phyloP scores from a whole-genome alignment of 805 yeast genomes.

The Starmerella floricola region DNA sequence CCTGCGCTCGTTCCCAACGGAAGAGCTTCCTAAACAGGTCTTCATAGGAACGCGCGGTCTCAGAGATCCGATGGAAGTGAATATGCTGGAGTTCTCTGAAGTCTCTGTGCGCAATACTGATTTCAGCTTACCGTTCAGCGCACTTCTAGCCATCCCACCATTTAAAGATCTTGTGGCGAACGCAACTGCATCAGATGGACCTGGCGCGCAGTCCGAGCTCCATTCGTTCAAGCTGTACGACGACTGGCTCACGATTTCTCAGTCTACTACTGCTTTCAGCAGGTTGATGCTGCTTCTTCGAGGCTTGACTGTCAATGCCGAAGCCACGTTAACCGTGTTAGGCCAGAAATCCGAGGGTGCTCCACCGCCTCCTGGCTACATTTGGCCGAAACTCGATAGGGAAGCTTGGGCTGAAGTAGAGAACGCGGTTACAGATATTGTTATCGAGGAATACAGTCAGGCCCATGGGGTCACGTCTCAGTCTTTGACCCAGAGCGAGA shows the following conservation, averaged over 20 bases:
- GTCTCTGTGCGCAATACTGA: slow-evolving; percentile 83
- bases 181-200: slow-evolving; percentile 81
- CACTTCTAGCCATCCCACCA: slow-evolving; percentile 72
- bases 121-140: slow-evolving; percentile 75
- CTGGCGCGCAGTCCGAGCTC: slow-evolving; percentile 38
- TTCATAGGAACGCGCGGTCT: slow-evolving; percentile 84
- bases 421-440: slow-evolving; percentile 73
- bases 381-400: slow-evolving; percentile 84
- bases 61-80: slow-evolving; percentile 89
- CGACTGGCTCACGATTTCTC: slow-evolving; percentile 77
- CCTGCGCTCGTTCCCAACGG: slow-evolving; percentile 75
- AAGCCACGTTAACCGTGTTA: slow-evolving; percentile 40
- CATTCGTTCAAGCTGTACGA: slow-evolving; percentile 66
- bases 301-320: slow-evolving; percentile 66
- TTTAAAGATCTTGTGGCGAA: slow-evolving; percentile 63
- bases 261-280: slow-evolving; percentile 89
- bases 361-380: slow-evolving; percentile 69
- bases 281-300: slow-evolving; percentile 72
- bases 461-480: slow-evolving; percentile 77
- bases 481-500: slow-evolving; percentile 82
- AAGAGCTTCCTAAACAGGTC: slow-evolving; percentile 88
- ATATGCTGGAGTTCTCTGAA: slow-evolving; percentile 92
- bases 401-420: slow-evolving; percentile 92
- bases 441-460: slow-evolving; percentile 71
- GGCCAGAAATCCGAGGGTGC: slow-evolving; percentile 44